phyloP scores from a whole-genome alignment of 164 flowering plant species.

The Hamamelis virginiana region DNA sequence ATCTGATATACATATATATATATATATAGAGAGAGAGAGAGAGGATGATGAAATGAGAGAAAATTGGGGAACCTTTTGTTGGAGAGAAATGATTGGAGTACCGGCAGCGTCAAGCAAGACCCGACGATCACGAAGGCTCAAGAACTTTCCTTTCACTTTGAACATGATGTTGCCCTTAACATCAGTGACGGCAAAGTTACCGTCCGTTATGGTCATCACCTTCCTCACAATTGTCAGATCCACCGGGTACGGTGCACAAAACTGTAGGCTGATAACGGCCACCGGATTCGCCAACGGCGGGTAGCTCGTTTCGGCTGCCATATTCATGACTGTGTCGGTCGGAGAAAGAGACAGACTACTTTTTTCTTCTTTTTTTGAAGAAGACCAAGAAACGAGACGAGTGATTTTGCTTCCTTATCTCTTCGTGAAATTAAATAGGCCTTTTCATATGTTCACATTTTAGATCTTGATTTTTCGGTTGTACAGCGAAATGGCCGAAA shows the following conservation, averaged over 20 bases:
- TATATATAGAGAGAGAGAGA: no score
- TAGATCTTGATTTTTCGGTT: no score
- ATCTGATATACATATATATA: no score
- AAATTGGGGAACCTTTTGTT: slow-evolving; percentile 33
- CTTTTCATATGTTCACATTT: no score
- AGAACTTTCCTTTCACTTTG: slow-evolving; percentile 11
- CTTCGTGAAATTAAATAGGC: no score
- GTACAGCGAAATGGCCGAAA: no score
- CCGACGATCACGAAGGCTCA: slow-evolving; percentile 16
- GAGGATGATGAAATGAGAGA: no score
- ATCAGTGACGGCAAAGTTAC: slow-evolving; percentile 16
- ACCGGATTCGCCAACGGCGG: background rate
- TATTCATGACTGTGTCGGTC: background rate
- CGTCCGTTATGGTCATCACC: slow-evolving; percentile 8
- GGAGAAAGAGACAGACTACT: no score
- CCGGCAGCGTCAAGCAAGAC: slow-evolving; percentile 47
- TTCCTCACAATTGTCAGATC: slow-evolving; percentile 17
- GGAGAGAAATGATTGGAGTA: slow-evolving; percentile 41
- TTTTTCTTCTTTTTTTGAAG: no score
- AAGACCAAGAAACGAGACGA: no score
- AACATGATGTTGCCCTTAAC: slow-evolving; percentile 22
- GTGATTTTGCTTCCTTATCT: no score
- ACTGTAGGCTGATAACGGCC: slow-evolving; percentile 6
- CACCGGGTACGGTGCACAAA: slow-evolving; percentile 10
- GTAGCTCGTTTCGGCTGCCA: background rate